A percentile compares a stretch with the other conserved stretches of the same genome.
These are phyloP conservation scores for Pseudovirgaria hyperparasitica DNA, from an alignment of 2,329 filamentous ascomycete species.

Conservation along the genomic window DNA sequence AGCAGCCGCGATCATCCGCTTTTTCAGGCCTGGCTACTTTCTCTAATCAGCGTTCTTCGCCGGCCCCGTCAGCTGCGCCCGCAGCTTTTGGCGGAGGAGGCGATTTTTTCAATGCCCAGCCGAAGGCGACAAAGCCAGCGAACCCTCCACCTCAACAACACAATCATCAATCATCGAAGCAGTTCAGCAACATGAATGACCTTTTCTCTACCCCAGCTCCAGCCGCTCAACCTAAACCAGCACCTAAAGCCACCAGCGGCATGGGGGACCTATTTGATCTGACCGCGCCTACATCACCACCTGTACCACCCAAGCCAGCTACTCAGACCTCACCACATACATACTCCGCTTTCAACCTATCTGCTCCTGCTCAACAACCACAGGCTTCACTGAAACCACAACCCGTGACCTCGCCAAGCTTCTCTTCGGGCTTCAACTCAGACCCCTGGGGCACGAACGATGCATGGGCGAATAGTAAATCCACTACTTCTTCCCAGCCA, in stretches of 20 bases:
- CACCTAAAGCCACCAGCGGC: constrained; percentile 35
- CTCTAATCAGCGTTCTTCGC: constrained; percentile 23
- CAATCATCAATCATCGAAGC: constrained; percentile 40
- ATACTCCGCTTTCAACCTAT: constrained; percentile 74
- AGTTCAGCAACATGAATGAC: constrained; percentile 46
- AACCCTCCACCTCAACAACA: constrained; percentile 29
- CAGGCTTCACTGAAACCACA: constrained; percentile 17
- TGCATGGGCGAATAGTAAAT: constrained; percentile 59
- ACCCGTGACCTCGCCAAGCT: constrained; percentile 18
- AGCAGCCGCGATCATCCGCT: constrained; percentile 43
- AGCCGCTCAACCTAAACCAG: constrained; percentile 32
- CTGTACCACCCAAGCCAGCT: constrained; percentile 16
- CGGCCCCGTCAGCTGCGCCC: constrained; percentile 29
- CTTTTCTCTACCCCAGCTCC: constrained; percentile 46
- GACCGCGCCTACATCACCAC: constrained; percentile 21
- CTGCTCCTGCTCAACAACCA: constrained; percentile 33
- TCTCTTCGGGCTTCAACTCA: constrained; percentile 37
- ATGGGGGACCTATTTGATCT: constrained; percentile 77
- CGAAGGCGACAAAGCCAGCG: constrained; percentile 36
- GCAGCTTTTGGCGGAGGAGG: constrained; percentile 51
- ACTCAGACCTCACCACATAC: constrained; percentile 17
- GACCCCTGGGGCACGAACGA: constrained; percentile 77
- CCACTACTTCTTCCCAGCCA: constrained; percentile 26
- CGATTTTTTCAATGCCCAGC: constrained; percentile 69
- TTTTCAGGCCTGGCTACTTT: constrained; percentile 52